Percentiles rank a stretch among this genome's conserved stretches.
Conservation (phyloP, 352 stramenopile species). For the Pythium vanterpoolii region DNA sequence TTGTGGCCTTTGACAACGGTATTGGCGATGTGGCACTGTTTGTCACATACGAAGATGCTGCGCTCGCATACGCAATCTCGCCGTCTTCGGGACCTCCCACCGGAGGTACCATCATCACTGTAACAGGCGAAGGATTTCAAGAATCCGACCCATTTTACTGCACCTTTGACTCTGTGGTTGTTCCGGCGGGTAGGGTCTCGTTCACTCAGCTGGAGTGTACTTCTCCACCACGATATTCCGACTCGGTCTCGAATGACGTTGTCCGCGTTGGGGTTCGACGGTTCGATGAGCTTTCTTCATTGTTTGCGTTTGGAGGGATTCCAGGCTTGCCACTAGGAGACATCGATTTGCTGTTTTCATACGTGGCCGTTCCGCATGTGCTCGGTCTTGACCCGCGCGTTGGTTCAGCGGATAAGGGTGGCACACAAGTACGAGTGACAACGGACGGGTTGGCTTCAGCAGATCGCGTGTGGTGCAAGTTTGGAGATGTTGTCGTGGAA, state of each 20-base stretch:
- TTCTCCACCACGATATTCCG: slow-evolving; percentile 9
- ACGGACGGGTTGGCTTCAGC: not conserved
- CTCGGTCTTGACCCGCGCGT: slow-evolving; percentile 3
- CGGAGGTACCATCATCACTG: slow-evolving; percentile 19
- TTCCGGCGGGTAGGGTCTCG: slow-evolving; percentile 11
- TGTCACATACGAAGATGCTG: slow-evolving; percentile 13
- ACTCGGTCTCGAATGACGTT: not conserved
- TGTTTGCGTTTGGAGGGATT: not conserved
- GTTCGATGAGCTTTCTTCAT: slow-evolving; percentile 1
- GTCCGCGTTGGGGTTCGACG: slow-evolving; percentile 1
- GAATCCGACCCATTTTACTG: slow-evolving; percentile 12
- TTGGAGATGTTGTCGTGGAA: slow-evolving; percentile 11
- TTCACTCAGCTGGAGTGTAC: slow-evolving; percentile 15
- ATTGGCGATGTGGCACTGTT: not conserved
- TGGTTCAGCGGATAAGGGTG: slow-evolving; percentile 4
- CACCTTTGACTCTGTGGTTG: slow-evolving; percentile 15
- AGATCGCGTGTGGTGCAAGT: slow-evolving; percentile 18
- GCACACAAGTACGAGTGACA: slow-evolving; percentile 5
- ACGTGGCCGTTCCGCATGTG: slow-evolving; percentile 4
- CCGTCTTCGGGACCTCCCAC: slow-evolving; percentile 11
- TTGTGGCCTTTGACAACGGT: not conserved
- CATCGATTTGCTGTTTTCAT: slow-evolving; percentile 11
- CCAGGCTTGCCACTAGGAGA: not conserved
- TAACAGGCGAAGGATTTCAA: slow-evolving; percentile 28
- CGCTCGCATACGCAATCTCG: slow-evolving; percentile 11